phyloP scores from a whole-genome alignment of 768 basidiomycete genomes.

The Tricholoma saponaceum region DNA sequence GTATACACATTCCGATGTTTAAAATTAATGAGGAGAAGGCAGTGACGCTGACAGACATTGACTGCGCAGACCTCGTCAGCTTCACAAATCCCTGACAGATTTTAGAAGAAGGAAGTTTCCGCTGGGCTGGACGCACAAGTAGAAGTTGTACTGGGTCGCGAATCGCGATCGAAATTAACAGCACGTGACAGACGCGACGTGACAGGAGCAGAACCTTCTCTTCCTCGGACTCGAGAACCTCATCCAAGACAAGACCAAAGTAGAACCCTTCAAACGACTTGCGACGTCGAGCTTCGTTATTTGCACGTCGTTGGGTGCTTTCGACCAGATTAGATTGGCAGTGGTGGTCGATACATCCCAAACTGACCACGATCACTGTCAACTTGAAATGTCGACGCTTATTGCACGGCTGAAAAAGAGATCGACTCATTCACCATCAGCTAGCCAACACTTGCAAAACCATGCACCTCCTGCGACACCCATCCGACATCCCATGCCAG shows the following conservation, averaged over 20 bases:
- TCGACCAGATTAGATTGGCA: not conserved
- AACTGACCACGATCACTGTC: not conserved
- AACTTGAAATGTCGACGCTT: constrained; percentile 24
- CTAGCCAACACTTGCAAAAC: constrained; percentile 4
- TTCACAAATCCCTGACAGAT: too few species aligned
- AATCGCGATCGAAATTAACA: too few species aligned
- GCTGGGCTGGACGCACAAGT: too few species aligned
- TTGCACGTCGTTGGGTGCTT: not conserved
- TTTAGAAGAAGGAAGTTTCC: too few species aligned
- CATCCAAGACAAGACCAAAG: not conserved
- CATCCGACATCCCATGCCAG: not conserved
- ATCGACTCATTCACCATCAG: constrained; percentile 17
- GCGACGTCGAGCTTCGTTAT: too few species aligned
- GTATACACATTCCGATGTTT: too few species aligned
- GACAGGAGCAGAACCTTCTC: not conserved
- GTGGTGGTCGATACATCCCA: not conserved
- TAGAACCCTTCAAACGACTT: too few species aligned
- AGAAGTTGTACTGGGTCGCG: too few species aligned
- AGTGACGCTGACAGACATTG: too few species aligned
- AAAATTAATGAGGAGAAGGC: too few species aligned
- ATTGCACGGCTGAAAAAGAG: constrained; percentile 28
- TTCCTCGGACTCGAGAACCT: too few species aligned
- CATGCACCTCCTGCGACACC: not conserved
- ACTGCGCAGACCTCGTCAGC: too few species aligned
- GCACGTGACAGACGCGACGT: not conserved